phyloP scores from a whole-genome alignment of 768 basidiomycete genomes.

The Suillus hirtellus region DNA sequence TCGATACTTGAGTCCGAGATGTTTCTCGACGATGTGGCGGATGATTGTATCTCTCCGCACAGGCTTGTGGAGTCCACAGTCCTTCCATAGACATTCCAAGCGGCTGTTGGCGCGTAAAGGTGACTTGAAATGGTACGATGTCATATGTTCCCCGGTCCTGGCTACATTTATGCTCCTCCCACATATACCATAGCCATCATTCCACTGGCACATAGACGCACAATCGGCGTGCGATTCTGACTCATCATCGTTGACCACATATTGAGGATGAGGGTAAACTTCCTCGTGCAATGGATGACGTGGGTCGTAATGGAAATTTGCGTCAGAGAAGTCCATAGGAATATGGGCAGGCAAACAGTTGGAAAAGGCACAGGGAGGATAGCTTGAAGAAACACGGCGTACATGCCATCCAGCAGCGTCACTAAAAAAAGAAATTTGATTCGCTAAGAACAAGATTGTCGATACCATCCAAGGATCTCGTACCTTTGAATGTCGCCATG shows the following conservation, averaged over 20 bases:
- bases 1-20: background rate
- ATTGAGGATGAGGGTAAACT: background rate
- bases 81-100: background rate
- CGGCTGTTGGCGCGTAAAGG: background rate
- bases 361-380: background rate
- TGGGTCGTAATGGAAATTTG: background rate
- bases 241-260: background rate
- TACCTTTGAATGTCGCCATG: background rate
- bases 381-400: background rate
- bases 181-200: background rate
- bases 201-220: background rate
- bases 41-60: constrained; percentile 1
- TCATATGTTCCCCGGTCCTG: background rate
- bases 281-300: no score
- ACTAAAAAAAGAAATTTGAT: background rate
- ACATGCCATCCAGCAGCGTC: background rate
- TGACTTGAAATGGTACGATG: background rate
- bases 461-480: background rate
- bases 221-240: background rate
- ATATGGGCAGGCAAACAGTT: background rate
- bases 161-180: background rate
- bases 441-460: background rate
- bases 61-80: background rate
- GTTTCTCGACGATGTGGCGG: background rate
- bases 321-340: background rate